Evolutionary conservation across 2,329 filamentous ascomycete species (phyloP).

Genomic region (Colletotrichum sidae): DNA sequence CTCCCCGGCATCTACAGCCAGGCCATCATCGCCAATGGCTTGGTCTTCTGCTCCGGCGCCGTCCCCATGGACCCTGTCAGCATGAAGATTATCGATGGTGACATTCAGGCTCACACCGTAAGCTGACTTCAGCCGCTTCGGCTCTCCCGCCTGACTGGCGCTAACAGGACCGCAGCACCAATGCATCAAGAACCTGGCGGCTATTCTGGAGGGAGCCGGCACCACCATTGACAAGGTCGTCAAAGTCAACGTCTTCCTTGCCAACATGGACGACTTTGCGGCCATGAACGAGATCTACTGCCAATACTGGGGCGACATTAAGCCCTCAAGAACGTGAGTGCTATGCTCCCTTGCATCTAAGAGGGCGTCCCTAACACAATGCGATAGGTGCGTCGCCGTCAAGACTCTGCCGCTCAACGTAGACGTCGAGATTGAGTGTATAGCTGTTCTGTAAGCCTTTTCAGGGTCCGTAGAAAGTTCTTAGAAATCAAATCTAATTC

Average conservation of each 20-base stretch:
- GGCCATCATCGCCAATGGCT: slow-evolving; percentile 75
- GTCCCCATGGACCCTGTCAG: slow-evolving; percentile 72
- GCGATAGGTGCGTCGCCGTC: slow-evolving; percentile 49
- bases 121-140: slow-evolving; percentile 10
- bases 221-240: slow-evolving; percentile 74
- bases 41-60: slow-evolving; percentile 79
- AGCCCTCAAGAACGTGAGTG: slow-evolving; percentile 57
- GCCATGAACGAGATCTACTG: slow-evolving; percentile 81
- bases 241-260: slow-evolving; percentile 79
- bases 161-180: slow-evolving; percentile 54
- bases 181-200: slow-evolving; percentile 78
- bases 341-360: too few species aligned
- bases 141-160: background rate
- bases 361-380: background rate
- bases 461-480: background rate
- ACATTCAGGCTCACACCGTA: slow-evolving; percentile 73
- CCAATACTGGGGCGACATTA: slow-evolving; percentile 71
- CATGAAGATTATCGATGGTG: slow-evolving; percentile 71
- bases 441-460: slow-evolving; percentile 43
- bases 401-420: slow-evolving; percentile 48
- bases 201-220: slow-evolving; percentile 76
- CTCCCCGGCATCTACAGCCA: slow-evolving; percentile 55
- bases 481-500: too few species aligned
- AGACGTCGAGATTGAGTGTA: slow-evolving; percentile 50
- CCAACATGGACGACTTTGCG: slow-evolving; percentile 78